Base-by-base conservation (phyloP, 805 yeast species). In the Yarrowia sp. region DNA sequence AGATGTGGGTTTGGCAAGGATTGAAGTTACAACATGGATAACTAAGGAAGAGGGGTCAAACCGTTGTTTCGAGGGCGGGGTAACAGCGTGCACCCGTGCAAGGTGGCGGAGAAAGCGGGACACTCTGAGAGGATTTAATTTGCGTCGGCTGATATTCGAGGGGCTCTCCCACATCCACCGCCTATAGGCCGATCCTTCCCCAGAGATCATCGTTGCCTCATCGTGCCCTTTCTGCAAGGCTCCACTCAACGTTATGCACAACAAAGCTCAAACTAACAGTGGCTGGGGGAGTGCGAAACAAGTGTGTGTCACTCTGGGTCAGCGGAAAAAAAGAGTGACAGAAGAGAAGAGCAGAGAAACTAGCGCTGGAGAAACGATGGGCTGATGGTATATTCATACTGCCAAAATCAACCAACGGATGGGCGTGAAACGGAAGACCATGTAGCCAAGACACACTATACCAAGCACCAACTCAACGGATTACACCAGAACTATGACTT, bases 171-270 rank as follows among this genome's bases (percentile, higher is more conserved):
- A 4, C 7, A 7, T 19, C 14, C 5, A 24, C 48, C 48, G 48
- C 9, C 32, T 12, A 10, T 6, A 9, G 48, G 48, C 48, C 21
- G 48, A 43, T 24, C 48, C 28, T 51, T 33, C 58, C 58, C 41
- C 58, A 51, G 41, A 51, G 58, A 48, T 48, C 54, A n/a, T 19
- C 54, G 32, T 30, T n/a, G 52, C 36, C 38, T 32, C 38, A 32
- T 48, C 52, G 52, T 28, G 21, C 14, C 35, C 26, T 48, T 17
- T 30, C 19, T 35, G 40, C 58, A 33, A 33, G 58, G 40, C 58
- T 35, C 58, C 58, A 51, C 58, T 35, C 58, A 51, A 51, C 58
- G 58, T 51, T 51, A 51, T 51, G 58, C 58, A 51, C 41, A 33
- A 33, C 40, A 33, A 46, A 22, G 41, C 41, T 30, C 40, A 35